These are phyloP conservation scores for Backusella morwellensis DNA, from an alignment of 192 early-diverging fungal genomes.

Conservation along the genomic window DNA sequence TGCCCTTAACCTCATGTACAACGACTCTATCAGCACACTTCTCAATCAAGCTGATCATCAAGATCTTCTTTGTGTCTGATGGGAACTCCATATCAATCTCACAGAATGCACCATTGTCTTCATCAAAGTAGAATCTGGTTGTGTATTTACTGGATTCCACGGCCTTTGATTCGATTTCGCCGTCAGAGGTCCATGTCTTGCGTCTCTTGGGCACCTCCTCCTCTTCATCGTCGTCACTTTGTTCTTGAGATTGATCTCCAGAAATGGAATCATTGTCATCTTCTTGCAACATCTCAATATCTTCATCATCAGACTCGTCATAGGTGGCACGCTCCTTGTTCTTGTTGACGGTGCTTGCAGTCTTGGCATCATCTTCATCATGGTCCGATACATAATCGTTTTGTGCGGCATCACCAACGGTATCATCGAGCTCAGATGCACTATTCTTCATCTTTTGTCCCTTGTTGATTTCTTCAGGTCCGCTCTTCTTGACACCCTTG, in stretches of 20 bases:
- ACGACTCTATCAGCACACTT: conserved; percentile 69
- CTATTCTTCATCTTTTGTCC: conserved; percentile 31
- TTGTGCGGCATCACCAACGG: conserved; percentile 17
- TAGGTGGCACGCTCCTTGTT: conserved; percentile 69
- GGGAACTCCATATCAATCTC: conserved; percentile 86
- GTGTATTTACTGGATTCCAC: conserved; percentile 58
- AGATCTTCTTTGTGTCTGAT: conserved; percentile 86
- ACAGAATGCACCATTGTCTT: conserved; percentile 64
- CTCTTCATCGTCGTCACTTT: conserved; percentile 47
- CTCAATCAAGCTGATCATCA: conserved; percentile 90
- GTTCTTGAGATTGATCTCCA: conserved; percentile 40
- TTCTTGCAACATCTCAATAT: conserved; percentile 45
- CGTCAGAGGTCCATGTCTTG: conserved; percentile 26
- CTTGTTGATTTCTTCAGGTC: conserved; percentile 36
- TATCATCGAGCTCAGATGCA: conserved; percentile 42
- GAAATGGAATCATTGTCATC: conserved; percentile 26
- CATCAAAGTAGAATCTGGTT: conserved; percentile 68
- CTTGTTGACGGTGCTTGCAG: conserved; percentile 58
- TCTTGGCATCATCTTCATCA: conserved; percentile 69
- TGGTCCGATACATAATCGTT: conserved; percentile 39
- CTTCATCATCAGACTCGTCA: conserved; percentile 87
- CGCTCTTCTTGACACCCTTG: conserved; percentile 53
- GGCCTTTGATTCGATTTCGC: conserved; percentile 56
- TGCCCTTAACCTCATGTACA: conserved; percentile 84
- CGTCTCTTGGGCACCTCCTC: conserved; percentile 36